Evolutionary conservation across 176 grass and related monocot species (phyloP), one percentile per base, ranked within the genome.

Genomic region (Chloris gayana): DNA sequence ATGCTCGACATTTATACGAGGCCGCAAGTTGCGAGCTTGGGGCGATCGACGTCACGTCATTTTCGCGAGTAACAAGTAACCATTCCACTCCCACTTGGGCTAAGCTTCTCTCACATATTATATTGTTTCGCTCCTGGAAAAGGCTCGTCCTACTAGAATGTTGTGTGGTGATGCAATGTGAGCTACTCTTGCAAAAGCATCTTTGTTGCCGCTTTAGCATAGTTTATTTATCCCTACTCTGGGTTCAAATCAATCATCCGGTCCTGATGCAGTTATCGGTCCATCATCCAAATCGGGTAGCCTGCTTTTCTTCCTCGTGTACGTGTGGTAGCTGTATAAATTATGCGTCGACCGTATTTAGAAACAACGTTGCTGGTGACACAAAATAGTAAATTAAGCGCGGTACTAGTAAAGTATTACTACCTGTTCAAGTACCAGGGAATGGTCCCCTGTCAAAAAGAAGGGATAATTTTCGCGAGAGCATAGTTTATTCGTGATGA

Each of bases 51-150:
- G 76, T 75, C 77, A 53, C 76, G 87, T 85, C 87, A 25, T 70
- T 89, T 74, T 89, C 87, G 54, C 24, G 4, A 24, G 18, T 26
- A 57, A 35, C 26, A 64, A 66, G 68, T 74, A 89, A 70, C 64
- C 75, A 89, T 72, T 82, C 73, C 88, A 89, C 88, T 86, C 73
- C 83, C 88, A 82, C 88, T 89, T 74, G 53, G 71, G 70, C 79
- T 78, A 71, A 60, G 78, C 66, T 64, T 29, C 14, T 35, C 11
- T 2, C 13, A 1, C 15, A 60, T 89, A 72, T 77, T 61, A 39
- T 89, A 85, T 76, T 77, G 22, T 15, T 11, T 59, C 4, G 5
- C 12, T 9, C 54, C 32, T 54, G 53, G 60, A 72, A 79, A 77
- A 45, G 6, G 13, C 39, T 18, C 18, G 1, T n/a, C 10, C 60